phyloP scores from a whole-genome alignment of 768 basidiomycete genomes.

The Ephemerocybe angulata region DNA sequence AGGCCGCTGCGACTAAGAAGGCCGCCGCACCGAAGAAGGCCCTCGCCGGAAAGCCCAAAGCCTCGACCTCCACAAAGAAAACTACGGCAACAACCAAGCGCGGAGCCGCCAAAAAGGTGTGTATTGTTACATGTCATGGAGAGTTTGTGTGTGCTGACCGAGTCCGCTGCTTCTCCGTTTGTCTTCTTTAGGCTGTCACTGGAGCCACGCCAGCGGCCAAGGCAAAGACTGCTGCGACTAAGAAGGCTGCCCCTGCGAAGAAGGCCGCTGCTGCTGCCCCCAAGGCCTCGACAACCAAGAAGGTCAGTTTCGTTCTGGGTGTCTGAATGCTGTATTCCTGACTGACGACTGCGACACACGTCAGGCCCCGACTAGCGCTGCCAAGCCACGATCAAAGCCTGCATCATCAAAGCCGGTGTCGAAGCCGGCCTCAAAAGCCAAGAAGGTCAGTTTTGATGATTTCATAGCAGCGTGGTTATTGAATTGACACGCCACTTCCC shows the following conservation, averaged over 20 bases:
- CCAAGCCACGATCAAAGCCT: conserved; percentile 28
- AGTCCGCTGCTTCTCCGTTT: neutral
- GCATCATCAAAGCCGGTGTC: conserved; percentile 22
- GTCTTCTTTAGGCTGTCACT: conserved; percentile 43
- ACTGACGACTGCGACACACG: neutral
- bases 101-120: conserved; percentile 62
- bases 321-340: conserved; percentile 1
- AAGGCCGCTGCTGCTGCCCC: conserved; percentile 32
- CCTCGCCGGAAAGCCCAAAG: conserved; percentile 21
- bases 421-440: conserved; percentile 32
- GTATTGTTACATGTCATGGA: conserved; percentile 3
- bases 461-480: conserved; percentile 12
- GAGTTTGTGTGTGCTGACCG: conserved; percentile 3
- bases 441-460: conserved; percentile 23
- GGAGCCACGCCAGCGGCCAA: conserved; percentile 43
- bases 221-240: conserved; percentile 35
- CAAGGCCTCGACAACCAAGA: conserved; percentile 30
- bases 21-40: conserved; percentile 25
- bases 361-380: conserved; percentile 13
- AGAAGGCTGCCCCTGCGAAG: conserved; percentile 34
- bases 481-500: conserved; percentile 13
- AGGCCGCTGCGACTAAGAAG: conserved; percentile 20
- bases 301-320: conserved; percentile 24
- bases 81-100: conserved; percentile 38
- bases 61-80: conserved; percentile 17